Conservation (phyloP, 1,284 basidiomycete genomes). For the Garcileccinum viscosum region DNA sequence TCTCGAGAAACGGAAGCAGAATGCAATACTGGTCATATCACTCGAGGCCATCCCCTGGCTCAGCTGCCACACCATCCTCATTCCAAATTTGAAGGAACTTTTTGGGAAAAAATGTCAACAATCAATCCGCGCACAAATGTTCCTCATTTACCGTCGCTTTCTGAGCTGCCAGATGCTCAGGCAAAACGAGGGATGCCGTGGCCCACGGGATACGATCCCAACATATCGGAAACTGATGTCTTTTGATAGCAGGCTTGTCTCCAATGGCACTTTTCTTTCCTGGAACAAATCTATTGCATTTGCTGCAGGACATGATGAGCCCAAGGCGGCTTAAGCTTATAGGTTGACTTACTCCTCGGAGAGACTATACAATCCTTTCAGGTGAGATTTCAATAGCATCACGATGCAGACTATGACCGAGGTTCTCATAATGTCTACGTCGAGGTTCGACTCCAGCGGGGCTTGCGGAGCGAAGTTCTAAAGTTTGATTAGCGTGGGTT, state of each 20-base stretch:
- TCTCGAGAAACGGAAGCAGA: not conserved
- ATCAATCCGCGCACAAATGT: not conserved
- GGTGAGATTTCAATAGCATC: conserved; percentile 83
- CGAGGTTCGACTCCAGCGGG: conserved; percentile 21
- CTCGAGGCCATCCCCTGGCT: conserved; percentile 61
- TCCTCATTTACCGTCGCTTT: conserved; percentile 55
- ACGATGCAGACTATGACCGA: conserved; percentile 82
- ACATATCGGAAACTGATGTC: conserved; percentile 64
- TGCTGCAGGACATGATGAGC: conserved; percentile 52
- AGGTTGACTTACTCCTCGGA: conserved; percentile 77
- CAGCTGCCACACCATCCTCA: conserved; percentile 76
- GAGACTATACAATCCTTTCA: conserved; percentile 81
- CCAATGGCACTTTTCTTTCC: conserved; percentile 88
- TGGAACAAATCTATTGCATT: conserved; percentile 83
- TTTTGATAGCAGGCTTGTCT: conserved; percentile 76
- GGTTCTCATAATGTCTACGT: conserved; percentile 58
- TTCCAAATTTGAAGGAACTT: conserved; percentile 83
- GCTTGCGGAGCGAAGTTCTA: conserved; percentile 16
- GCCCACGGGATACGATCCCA: conserved; percentile 80
- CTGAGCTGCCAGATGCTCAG: conserved; percentile 64
- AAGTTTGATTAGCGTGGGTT: conserved; percentile 6
- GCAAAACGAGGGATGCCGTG: conserved; percentile 58
- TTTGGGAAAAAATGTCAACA: conserved; percentile 5
- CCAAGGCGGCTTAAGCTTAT: conserved; percentile 8
- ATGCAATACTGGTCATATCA: conserved; percentile 23